Base-by-base conservation (phyloP, 2,329 filamentous ascomycete species). In the Epicoccum nigrum region DNA sequence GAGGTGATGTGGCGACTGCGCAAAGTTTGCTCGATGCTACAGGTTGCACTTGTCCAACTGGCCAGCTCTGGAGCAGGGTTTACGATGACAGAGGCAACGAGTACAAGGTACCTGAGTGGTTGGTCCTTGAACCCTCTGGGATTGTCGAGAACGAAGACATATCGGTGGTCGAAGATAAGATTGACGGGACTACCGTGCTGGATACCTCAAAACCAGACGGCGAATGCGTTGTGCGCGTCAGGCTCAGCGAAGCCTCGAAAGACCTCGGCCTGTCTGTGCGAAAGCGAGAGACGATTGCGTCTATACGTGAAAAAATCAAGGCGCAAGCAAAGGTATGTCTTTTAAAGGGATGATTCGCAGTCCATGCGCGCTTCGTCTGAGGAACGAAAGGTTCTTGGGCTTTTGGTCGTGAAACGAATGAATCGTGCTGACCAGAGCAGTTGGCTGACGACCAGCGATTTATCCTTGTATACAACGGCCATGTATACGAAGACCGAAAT, bases 21-120 rank as follows among this genome's bases (percentile, higher is more conserved):
- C 92, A 97, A 76, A 84, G 82, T 47, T 88, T 97, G 49, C 76
- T 97, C 5, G 85, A 88, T 64, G 92, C 92, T 1, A 87, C 86
- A 7, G 91, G 87, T 8, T 68, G 76, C 46, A 79, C 73, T 1
- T 77, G 75, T 63, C 77, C 77, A 13, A 74, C 62, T 30, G 77
- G 78, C 1, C 59, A 70, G 55, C 45, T 74, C 8, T 74, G 71
- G 72, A 62, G 61, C 25, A 73, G 76, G 23, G 70, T 80, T 4
- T 80, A 73, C 51, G 79, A 80, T 61, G 71, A 73, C 40, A 60
- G 63, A 25, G 77, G 78, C 2, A 65, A 69, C 40, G 63, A 70
- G 51, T 80, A 80, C 65, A 75, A 54, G 58, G 54, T 79, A 0
- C 76, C 76, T 9, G 72, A 71, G 17, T 80, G 77, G 77, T 64